Conservation (phyloP, 495 filamentous ascomycete species). For the Xylaria palmicola region DNA sequence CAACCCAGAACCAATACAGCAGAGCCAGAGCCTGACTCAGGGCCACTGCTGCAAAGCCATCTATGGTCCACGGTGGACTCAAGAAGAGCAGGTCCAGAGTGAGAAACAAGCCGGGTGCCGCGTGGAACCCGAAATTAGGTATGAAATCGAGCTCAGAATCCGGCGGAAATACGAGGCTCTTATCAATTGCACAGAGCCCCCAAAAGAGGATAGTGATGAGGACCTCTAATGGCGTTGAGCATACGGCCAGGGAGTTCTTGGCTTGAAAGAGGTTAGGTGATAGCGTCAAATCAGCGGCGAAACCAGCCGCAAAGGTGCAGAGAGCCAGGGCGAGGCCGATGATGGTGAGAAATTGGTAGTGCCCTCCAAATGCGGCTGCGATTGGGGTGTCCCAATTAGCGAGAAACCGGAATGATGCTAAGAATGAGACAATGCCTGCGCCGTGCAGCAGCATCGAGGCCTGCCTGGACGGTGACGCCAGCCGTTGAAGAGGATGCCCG, state of each 20-base stretch:
- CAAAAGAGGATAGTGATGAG: conserved; percentile 86
- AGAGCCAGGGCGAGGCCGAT: conserved; percentile 71
- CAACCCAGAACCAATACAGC: conserved; percentile 86
- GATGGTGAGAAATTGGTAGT: conserved; percentile 83
- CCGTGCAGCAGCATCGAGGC: conserved; percentile 71
- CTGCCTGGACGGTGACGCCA: conserved; percentile 67
- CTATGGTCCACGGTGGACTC: conserved; percentile 78
- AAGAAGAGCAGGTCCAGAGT: conserved; percentile 70
- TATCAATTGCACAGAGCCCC: conserved; percentile 68
- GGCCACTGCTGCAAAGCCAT: conserved; percentile 56
- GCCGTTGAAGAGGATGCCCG: conserved; percentile 68
- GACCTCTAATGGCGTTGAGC: conserved; percentile 75
- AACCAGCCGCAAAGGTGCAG: conserved; percentile 64
- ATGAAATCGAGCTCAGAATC: conserved; percentile 44
- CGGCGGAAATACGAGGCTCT: conserved; percentile 48
- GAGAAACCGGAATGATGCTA: conserved; percentile 64
- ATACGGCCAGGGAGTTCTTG: conserved; percentile 74
- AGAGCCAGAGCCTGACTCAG: conserved; percentile 66
- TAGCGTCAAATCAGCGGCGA: conserved; percentile 74
- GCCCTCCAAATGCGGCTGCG: conserved; percentile 74
- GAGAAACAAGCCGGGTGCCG: conserved; percentile 70
- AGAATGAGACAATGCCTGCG: conserved; percentile 65
- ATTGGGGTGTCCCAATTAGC: conserved; percentile 44
- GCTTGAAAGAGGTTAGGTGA: conserved; percentile 62
- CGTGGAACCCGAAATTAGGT: conserved; percentile 76